Conservation (phyloP, 2,329 filamentous ascomycete genomes). For the Fusarium sp. region DNA sequence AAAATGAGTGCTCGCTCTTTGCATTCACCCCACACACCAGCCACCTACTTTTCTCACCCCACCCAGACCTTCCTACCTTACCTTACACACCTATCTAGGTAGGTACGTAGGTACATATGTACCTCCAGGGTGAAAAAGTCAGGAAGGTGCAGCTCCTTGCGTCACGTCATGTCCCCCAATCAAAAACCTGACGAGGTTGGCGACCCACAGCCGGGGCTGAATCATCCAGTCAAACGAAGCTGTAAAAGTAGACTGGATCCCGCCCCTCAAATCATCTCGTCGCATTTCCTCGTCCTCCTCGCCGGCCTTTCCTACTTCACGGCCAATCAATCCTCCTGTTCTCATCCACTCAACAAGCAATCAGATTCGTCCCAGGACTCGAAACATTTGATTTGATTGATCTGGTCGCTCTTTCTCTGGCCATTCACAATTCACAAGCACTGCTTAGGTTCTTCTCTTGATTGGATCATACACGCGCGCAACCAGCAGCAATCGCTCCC, state of each 20-base stretch:
- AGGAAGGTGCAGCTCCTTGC: slow-evolving; percentile 43
- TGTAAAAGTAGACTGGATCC: slow-evolving; percentile 59
- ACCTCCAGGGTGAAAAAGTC: slow-evolving; percentile 14
- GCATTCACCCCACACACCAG: not conserved
- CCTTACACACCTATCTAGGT: not conserved
- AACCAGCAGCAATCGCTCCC: slow-evolving; percentile 31
- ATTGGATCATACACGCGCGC: slow-evolving; percentile 44
- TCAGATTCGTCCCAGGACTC: slow-evolving; percentile 51
- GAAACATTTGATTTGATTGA: slow-evolving; percentile 46
- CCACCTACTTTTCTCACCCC: not conserved
- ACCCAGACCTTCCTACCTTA: too few relatives aligned
- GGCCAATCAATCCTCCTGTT: slow-evolving; percentile 62
- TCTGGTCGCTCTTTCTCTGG: slow-evolving; percentile 44
- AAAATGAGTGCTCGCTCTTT: too few relatives aligned
- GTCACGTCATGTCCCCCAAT: slow-evolving; percentile 52
- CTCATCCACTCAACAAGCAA: slow-evolving; percentile 56
- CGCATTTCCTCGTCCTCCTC: slow-evolving; percentile 60
- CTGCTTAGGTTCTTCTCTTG: slow-evolving; percentile 39
- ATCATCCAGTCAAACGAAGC: slow-evolving; percentile 64
- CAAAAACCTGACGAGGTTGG: slow-evolving; percentile 44
- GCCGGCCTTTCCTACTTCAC: slow-evolving; percentile 56
- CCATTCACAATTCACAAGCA: slow-evolving; percentile 50
- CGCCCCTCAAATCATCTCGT: slow-evolving; percentile 67
- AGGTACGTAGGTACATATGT: too few relatives aligned
- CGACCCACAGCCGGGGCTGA: slow-evolving; percentile 58